A percentile compares a stretch with the other conserved stretches of the same genome.
Conservation (phyloP, 192 early-diverging fungal species). For the Backusella circina region DNA sequence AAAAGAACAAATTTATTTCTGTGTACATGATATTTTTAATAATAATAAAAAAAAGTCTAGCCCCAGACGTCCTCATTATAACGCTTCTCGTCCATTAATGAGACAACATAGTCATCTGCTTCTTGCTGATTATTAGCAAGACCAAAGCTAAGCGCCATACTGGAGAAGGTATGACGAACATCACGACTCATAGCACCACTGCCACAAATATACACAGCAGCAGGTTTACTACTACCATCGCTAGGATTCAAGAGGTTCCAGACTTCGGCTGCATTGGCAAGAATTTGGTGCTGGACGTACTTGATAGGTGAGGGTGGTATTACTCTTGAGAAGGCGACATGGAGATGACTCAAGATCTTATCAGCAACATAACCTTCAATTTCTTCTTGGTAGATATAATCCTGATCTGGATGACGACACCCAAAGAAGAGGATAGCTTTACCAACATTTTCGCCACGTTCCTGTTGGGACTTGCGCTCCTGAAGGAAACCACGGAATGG, state of each 20-base stretch:
- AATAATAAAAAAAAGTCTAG: neutral
- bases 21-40: too few species aligned
- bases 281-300: slow-evolving; percentile 32
- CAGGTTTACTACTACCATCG: slow-evolving; percentile 15
- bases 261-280: slow-evolving; percentile 12
- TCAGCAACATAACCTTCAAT: slow-evolving; percentile 45
- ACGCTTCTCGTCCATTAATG: slow-evolving; percentile 7
- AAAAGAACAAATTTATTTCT: too few species aligned
- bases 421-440: slow-evolving; percentile 69
- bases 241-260: slow-evolving; percentile 9
- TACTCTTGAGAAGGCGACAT: slow-evolving; percentile 61
- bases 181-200: slow-evolving; percentile 26
- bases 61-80: slow-evolving; percentile 36
- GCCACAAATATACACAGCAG: slow-evolving; percentile 25
- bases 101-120: slow-evolving; percentile 11
- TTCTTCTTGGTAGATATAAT: slow-evolving; percentile 74
- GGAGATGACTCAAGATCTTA: slow-evolving; percentile 53
- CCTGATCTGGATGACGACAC: slow-evolving; percentile 63
- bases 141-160: slow-evolving; percentile 15
- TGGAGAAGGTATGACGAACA: slow-evolving; percentile 18
- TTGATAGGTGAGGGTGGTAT: slow-evolving; percentile 6
- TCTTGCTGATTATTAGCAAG: slow-evolving; percentile 14
- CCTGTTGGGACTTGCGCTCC: slow-evolving; percentile 20
- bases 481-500: slow-evolving; percentile 87
- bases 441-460: slow-evolving; percentile 61